Percentiles rank a stretch among this genome's conserved stretches.
Conservation (phyloP, 352 stramenopile species). For the Pythium aristosporum region DNA sequence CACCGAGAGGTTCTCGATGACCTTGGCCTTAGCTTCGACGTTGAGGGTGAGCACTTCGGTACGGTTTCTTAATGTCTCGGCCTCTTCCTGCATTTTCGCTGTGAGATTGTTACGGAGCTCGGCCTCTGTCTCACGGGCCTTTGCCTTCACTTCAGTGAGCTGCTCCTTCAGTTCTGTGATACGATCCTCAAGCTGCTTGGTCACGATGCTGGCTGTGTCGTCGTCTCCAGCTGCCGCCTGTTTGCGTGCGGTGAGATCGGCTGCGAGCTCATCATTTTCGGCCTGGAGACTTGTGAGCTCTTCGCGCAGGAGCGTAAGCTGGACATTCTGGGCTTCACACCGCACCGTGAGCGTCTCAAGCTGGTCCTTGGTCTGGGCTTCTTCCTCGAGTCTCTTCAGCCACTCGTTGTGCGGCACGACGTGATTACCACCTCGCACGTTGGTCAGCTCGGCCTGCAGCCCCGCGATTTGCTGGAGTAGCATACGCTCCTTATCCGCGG, state of each 20-base stretch:
- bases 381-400: conserved; percentile 24
- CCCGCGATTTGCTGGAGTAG: conserved; percentile 26
- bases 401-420: conserved; percentile 29
- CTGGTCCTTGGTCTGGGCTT: conserved; percentile 35
- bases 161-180: conserved; percentile 39
- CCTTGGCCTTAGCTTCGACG: conserved; percentile 23
- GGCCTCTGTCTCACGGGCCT: conserved; percentile 4
- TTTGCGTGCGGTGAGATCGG: conserved; percentile 24
- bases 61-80: conserved; percentile 18
- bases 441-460: conserved; percentile 33
- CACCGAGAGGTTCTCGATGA: conserved; percentile 15
- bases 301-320: conserved; percentile 24
- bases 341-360: conserved; percentile 25
- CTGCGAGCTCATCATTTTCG: conserved; percentile 32
- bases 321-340: conserved; percentile 23
- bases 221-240: conserved; percentile 19
- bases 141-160: conserved; percentile 23
- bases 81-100: conserved; percentile 5
- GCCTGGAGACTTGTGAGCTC: conserved; percentile 23
- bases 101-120: not conserved
- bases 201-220: conserved; percentile 20
- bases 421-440: conserved; percentile 27
- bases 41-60: conserved; percentile 27
- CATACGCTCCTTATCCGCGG: conserved; percentile 36
- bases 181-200: conserved; percentile 31